Evolutionary conservation across 148 eudicot genomes (phyloP).

Genomic region (Oxyria digyna): DNA sequence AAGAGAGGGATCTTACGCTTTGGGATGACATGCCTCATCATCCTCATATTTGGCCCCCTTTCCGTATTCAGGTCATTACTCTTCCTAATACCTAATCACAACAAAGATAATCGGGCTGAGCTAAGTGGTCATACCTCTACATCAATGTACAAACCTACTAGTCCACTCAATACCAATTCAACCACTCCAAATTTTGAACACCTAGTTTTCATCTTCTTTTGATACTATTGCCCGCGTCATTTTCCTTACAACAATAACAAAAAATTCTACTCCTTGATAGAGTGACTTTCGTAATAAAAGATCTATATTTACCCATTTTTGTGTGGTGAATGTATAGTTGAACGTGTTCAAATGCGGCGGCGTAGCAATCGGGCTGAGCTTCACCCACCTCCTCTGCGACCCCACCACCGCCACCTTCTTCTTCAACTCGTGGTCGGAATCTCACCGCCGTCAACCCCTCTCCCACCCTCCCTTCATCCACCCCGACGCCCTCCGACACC

Average conservation of each 20-base stretch:
- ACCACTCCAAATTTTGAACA: too few relatives aligned
- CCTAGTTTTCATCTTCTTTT: too few relatives aligned
- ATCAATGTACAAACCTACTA: too few relatives aligned
- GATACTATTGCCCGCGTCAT: too few relatives aligned
- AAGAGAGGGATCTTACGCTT: conserved; percentile 38
- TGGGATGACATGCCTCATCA: conserved; percentile 42
- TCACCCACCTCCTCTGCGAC: conserved; percentile 56
- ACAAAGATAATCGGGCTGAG: too few relatives aligned
- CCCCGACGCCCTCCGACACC: conserved; percentile 17
- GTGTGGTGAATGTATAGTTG: conserved; percentile 25
- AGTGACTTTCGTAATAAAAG: too few relatives aligned
- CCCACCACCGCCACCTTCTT: conserved; percentile 31
- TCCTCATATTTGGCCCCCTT: conserved; percentile 50
- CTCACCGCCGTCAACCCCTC: conserved; percentile 15
- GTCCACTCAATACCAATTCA: too few relatives aligned
- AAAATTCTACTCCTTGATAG: too few relatives aligned
- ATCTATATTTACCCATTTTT: too few relatives aligned
- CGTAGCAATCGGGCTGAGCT: conserved; percentile 44
- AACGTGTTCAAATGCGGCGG: conserved; percentile 61
- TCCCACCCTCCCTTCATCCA: conserved; percentile 38
- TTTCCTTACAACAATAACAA: too few relatives aligned
- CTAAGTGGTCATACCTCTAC: too few relatives aligned
- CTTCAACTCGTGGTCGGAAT: conserved; percentile 47
- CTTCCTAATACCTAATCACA: too few relatives aligned
- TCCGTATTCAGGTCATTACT: conserved; percentile 45